These are phyloP conservation scores for Ganoderma resinaceum DNA, from an alignment of 1,284 basidiomycete genomes.

Conservation along the genomic window DNA sequence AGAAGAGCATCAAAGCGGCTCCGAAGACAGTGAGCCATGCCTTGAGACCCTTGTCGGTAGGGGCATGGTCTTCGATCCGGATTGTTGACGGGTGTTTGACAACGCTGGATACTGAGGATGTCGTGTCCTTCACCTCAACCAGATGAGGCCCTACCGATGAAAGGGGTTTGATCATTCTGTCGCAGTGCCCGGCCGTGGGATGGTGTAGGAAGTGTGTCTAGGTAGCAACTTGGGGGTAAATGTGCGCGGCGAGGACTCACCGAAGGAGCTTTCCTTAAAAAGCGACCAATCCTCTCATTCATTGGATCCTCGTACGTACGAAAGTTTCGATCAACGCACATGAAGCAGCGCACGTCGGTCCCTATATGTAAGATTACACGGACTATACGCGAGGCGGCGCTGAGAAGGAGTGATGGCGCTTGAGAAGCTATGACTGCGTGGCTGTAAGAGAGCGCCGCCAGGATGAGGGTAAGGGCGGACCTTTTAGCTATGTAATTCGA, in stretches of 20 bases:
- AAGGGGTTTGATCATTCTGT: background rate
- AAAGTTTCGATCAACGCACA: background rate
- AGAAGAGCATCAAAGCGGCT: constrained; percentile 43
- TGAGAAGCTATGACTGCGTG: background rate
- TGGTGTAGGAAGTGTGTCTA: background rate
- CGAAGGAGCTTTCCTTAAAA: background rate
- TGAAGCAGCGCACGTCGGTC: background rate
- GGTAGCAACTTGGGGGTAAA: background rate
- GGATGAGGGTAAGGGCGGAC: background rate
- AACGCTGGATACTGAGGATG: background rate
- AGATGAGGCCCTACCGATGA: background rate
- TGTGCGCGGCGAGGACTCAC: background rate
- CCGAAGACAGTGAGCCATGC: constrained; percentile 48
- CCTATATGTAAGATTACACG: background rate
- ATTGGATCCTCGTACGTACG: background rate
- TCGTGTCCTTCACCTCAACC: background rate
- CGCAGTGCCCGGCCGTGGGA: background rate
- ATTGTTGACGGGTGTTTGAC: background rate
- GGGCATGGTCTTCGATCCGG: background rate
- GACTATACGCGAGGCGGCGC: constrained; percentile 1
- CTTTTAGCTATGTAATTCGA: background rate
- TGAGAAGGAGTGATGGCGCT: background rate
- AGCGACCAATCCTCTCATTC: background rate
- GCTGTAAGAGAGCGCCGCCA: background rate
- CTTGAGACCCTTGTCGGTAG: constrained; percentile 36